Evolutionary conservation across 2,329 filamentous ascomycete genomes (phyloP), one percentile per base, ranked within the genome.

Genomic region (Nakataea oryzae): DNA sequence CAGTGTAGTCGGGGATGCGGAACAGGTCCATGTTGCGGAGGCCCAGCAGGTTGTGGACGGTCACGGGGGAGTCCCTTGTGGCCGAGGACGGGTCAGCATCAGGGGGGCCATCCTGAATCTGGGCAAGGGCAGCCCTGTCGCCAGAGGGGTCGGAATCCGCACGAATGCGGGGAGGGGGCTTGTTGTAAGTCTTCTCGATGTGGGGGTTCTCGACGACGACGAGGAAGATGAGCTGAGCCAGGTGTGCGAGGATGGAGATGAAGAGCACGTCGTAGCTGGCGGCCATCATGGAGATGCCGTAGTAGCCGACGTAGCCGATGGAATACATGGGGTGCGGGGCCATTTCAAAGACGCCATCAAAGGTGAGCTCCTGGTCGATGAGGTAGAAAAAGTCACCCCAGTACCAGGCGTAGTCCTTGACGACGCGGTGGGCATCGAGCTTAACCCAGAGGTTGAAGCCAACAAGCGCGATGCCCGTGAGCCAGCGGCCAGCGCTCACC

Each of bases 381-480:
- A 99, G 87, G 76, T 92, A 99, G 81, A 97, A 99, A 77, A 97
- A 97, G 75, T 99, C 95, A 65, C 95, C 95, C 95, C 95, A 99
- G 76, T 97, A 99, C 95, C 95, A 99, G 30, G 95, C 95, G 77
- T 93, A 99, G 76, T 99, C 95, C 76, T 97, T 97, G 72, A 99
- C 95, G 59, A 99, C 95, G 64, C 95, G 85, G 75, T 99, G 95
- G 26, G 95, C 95, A 75, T 99, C 95, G 65, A 99, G 82, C 77
- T 99, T 99, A 66, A 99, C 95, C 93, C 95, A 97, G 27, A 97
- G 82, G 74, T 97, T 99, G 83, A 99, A 97, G 63, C 90, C 82
- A 65, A 99, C 88, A 29, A 97, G 81, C 54, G 83, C 76, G 66
- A 93, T 83, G 60, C 95, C 95, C 58, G 87, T 80, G 3, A 79